A percentile compares a stretch with the other conserved stretches of the same genome.
Evolutionary conservation across 2,329 filamentous ascomycete species (phyloP).

Genomic region (Colletotrichum abscissum): DNA sequence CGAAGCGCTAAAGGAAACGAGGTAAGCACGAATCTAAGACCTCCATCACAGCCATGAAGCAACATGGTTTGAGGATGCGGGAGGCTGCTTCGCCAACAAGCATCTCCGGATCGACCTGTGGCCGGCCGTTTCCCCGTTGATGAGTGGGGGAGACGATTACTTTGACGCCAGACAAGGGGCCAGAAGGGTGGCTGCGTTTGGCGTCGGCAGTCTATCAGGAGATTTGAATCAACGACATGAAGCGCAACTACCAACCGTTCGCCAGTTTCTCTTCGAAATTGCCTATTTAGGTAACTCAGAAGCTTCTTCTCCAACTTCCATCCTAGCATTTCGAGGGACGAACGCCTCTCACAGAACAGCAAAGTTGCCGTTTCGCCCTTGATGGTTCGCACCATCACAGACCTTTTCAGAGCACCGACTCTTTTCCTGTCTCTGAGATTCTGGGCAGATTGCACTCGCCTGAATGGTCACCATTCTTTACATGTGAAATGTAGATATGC

Average conservation of each 20-base stretch:
- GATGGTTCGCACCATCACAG: constrained; percentile 10
- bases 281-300: constrained; percentile 10
- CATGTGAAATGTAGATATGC: constrained; percentile 1
- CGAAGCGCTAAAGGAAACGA: not conserved
- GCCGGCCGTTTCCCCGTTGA: not conserved
- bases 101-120: not conserved
- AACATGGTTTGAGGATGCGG: constrained; percentile 11
- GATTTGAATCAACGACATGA: constrained; percentile 13
- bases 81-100: constrained; percentile 23
- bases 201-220: constrained; percentile 1
- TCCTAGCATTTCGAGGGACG: not conserved
- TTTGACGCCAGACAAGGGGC: constrained; percentile 7
- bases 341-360: not conserved
- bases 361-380: not conserved
- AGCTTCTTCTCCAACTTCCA: not conserved
- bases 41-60: not conserved
- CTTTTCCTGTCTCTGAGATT: not conserved
- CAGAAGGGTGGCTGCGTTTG: constrained; percentile 11
- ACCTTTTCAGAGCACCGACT: not conserved
- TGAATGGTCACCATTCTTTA: not conserved
- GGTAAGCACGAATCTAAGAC: not conserved
- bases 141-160: constrained; percentile 12
- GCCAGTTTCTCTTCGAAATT: constrained; percentile 18
- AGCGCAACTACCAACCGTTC: constrained; percentile 34
- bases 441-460: not conserved